These are phyloP conservation scores for Termitomyces sp. DNA, from an alignment of 768 basidiomycete genomes.

Conservation along the genomic window DNA sequence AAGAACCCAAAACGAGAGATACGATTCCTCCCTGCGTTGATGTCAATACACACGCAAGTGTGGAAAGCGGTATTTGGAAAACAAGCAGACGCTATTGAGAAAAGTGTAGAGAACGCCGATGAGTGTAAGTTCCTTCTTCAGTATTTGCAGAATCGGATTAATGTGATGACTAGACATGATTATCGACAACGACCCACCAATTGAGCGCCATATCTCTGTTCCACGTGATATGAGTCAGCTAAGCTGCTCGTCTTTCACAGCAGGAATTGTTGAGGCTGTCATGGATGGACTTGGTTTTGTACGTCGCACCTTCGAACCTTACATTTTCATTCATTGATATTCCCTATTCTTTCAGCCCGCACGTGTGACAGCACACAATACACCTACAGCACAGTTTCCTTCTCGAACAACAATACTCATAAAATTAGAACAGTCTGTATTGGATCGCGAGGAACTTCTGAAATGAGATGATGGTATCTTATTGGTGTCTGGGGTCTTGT, in stretches of 20 bases:
- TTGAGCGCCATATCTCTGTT: constrained; percentile 90
- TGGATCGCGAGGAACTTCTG: constrained; percentile 91
- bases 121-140: constrained; percentile 61
- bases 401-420: constrained; percentile 94
- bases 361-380: constrained; percentile 93
- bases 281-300: constrained; percentile 94
- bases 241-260: constrained; percentile 96
- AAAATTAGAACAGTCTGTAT: constrained; percentile 89
- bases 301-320: constrained; percentile 29
- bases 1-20: constrained; percentile 94
- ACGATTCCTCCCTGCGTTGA: constrained; percentile 85
- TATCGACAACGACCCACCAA: constrained; percentile 90
- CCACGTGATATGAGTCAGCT: constrained; percentile 92
- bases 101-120: constrained; percentile 93
- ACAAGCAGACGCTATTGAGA: constrained; percentile 92
- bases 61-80: constrained; percentile 94
- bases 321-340: background rate
- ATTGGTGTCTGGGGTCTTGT: constrained; percentile 17
- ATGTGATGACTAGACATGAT: constrained; percentile 76
- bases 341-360: constrained; percentile 56
- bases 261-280: constrained; percentile 96
- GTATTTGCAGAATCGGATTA: constrained; percentile 1
- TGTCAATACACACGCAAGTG: constrained; percentile 92
- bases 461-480: constrained; percentile 34
- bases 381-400: constrained; percentile 77